Base-by-base conservation (phyloP, 1,284 basidiomycete species). In the Tilletiaria anomala region DNA sequence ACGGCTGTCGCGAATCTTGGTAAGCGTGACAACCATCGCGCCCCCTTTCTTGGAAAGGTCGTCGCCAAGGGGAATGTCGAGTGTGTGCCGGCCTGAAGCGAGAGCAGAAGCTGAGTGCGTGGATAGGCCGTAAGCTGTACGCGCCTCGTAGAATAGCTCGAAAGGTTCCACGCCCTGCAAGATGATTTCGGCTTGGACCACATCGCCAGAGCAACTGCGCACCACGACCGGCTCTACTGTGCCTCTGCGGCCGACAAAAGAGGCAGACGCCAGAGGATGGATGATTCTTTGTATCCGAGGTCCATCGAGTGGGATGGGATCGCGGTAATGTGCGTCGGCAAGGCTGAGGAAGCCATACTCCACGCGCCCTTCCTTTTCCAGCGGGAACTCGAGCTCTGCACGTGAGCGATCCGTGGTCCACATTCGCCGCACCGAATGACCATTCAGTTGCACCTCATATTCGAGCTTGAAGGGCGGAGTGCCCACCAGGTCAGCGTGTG, bases 391-490 rank as follows among this genome's bases (percentile, higher is more conserved):
- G 49, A 96, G 71, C 63, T 91, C 83, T 37, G 82, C 85, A 17
- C 84, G 76, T 15, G 83, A 81, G 20, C 73, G 73, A 3, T 76
- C 59, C 65, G 88, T 83, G 1, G 63, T 57, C 10, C 58, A 53
- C 22, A n/a, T n/a, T n/a, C n/a, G n/a, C n/a, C n/a, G n/a, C n/a
- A n/a, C 73, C 70, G 54, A 46, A 33, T 54, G 49, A 2, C 55
- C 58, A 15, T 50, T 80, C 77, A 20, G 78, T 74, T 65, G 84
- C 77, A 39, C 79, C 75, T 63, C 83, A 78, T 54, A 79, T 75
- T 22, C 73, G 76, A 70, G 88, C 87, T 64, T 78, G 78, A 94
- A 96, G 1, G 91, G 91, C 23, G 88, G 82, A 1, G 78, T 82
- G 16, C 91, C 91, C 32, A 81, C 83, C 34, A 96, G 74, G 37